Evolutionary conservation across 2,329 filamentous ascomycete genomes (phyloP).

Genomic region (Colletotrichum euphorbiae): DNA sequence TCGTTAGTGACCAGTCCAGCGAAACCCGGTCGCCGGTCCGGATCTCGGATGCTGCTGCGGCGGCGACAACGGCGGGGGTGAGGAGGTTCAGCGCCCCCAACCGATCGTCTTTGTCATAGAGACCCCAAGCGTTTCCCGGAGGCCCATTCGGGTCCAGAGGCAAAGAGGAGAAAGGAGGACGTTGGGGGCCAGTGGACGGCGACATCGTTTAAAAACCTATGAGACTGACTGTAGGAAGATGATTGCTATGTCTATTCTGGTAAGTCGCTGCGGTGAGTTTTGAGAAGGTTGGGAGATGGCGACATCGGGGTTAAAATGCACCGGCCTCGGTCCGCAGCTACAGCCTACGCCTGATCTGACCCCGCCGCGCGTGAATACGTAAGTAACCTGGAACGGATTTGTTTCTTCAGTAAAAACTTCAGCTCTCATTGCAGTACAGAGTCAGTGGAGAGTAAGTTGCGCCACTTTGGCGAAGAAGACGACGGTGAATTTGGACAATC

Average conservation of each 20-base stretch:
- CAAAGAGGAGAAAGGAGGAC: constrained; percentile 47
- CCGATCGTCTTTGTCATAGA: constrained; percentile 63
- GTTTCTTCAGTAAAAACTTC: too few species aligned
- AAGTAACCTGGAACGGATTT: too few species aligned
- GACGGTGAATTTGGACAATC: too few species aligned
- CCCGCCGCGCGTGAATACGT: too few species aligned
- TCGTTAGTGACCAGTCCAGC: constrained; percentile 49
- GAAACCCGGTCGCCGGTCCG: constrained; percentile 45
- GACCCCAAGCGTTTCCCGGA: constrained; percentile 66
- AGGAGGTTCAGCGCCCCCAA: constrained; percentile 67
- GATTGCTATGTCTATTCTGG: background rate
- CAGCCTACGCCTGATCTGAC: background rate
- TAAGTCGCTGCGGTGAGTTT: background rate
- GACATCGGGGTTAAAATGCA: constrained; percentile 1
- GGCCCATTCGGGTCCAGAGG: constrained; percentile 63
- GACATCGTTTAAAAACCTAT: background rate
- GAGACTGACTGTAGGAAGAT: background rate
- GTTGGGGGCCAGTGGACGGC: background rate
- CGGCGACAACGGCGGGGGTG: constrained; percentile 57
- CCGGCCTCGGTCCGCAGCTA: constrained; percentile 6
- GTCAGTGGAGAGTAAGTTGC: too few species aligned
- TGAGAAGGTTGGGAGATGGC: background rate
- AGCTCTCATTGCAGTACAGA: too few species aligned
- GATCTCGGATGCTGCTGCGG: constrained; percentile 42
- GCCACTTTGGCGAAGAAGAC: too few species aligned